Evolutionary conservation across 164 flowering plant genomes (phyloP), one percentile per base, ranked within the genome.

Genomic region (Aristolochia californica): DNA sequence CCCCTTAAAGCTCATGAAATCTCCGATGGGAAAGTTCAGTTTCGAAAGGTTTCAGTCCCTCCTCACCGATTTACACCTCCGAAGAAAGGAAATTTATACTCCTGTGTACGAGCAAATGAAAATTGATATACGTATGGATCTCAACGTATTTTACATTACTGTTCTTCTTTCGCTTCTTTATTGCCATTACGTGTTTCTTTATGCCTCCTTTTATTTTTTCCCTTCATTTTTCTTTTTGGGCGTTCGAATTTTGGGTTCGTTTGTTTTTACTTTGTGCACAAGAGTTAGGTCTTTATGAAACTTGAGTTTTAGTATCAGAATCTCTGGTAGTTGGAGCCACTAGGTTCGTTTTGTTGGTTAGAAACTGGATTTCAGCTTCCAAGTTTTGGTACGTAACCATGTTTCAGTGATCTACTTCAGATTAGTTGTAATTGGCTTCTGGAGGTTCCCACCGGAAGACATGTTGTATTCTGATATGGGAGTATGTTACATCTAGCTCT

Each of bases 111-210:
- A 73, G 50, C 70, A 69, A 56, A 69, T 68, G 72, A 73, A 66
- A 56, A 53, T 73, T 50, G 76, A 73, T 38, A 47, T 73, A 44
- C 73, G 76, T 30, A 73, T 73, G 76, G 69, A 73, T 61, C 65
- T 73, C 50, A 73, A 64, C 62, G 68, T 64, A 50, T 17, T n/a
- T 12, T 21, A 4, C 21, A n/a, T 8, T 16, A 47, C 0, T 47
- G 22, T 47, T 20, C 17, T 15, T 9, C 16, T 23, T 52, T 52
- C 27, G 5, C 22, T 52, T 15, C 26, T 24, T 10, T 23, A 10
- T 52, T 52, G 27, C 2, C 30, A 5, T 52, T 52, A 15, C 1
- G 16, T 43, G 11, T 23, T 26, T 20, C 27, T 28, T 30, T 15
- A 0, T 55, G 14, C n/a, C 34, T 30, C 17, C 16, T 22, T 21